Base-by-base conservation (phyloP, 768 basidiomycete genomes). In the Mycena chlorophos region DNA sequence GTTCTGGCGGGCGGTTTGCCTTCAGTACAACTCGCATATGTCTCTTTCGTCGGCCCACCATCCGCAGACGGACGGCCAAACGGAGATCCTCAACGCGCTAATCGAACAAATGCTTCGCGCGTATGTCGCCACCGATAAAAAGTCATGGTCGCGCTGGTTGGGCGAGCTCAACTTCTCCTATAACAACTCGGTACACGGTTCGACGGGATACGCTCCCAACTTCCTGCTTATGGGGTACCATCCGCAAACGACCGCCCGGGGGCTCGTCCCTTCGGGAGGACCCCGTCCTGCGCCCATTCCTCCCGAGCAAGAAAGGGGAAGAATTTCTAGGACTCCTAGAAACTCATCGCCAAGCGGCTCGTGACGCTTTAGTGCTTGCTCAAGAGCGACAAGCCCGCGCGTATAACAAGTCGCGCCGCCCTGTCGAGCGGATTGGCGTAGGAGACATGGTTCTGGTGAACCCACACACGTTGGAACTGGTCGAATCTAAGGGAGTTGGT, bases 21-120 rank as follows among this genome's bases (percentile, higher is more conserved):
- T 43, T 8, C 40, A 43, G 20, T 43, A 43, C 40, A 19, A 19
- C 16, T 6, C 12, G 12, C 16, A n/a, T 43, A 10, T 43, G 20
- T 16, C 40, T 23, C 20, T 43, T 8, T 68, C 74, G 2, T 71
- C 71, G 0, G 61, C 68, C 0, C 66, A 73, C 45, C 76, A 77
- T 56, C 75, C n/a, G n/a, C n/a, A n/a, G n/a, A n/a, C n/a, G n/a
- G n/a, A n/a, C n/a, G n/a, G n/a, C n/a, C n/a, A n/a, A 28, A 69
- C 66, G 0, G 68, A 74, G 60, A 57, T 62, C n/a, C 47, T 69
- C 0, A 72, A 71, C 46, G 63, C 66, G 3, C 56, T 43, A 2
- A 52, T 72, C 2, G 68, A 72, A 55, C 59, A 64, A 25, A 68
- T n/a, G n/a, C n/a, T n/a, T n/a, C n/a, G n/a, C n/a, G n/a, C n/a